Conservation (phyloP, 768 basidiomycete genomes). For the Mrakia gelida region DNA sequence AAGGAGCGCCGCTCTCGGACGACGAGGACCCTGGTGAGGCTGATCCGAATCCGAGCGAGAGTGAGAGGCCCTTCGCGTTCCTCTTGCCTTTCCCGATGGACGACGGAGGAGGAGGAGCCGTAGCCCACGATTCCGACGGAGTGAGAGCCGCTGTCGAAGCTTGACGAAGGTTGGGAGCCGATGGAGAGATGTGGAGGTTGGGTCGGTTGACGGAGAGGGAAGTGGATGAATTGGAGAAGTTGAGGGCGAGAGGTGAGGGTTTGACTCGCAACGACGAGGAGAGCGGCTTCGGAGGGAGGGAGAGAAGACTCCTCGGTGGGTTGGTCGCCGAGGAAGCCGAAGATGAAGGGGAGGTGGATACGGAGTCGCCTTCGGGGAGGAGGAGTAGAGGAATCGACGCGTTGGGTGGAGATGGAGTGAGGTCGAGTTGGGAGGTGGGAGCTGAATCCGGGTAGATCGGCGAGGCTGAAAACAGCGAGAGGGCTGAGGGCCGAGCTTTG, state of each 20-base stretch:
- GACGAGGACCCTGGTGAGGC: neutral
- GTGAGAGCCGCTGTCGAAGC: conserved; percentile 14
- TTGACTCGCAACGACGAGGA: neutral
- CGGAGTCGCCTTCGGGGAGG: neutral
- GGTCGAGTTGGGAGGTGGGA: neutral
- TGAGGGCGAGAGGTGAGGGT: conserved; percentile 5
- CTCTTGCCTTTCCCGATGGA: neutral
- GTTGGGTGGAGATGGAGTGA: neutral
- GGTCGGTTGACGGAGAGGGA: conserved; percentile 8
- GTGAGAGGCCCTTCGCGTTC: conserved; percentile 26
- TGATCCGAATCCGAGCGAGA: conserved; percentile 19
- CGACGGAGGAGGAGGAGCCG: neutral
- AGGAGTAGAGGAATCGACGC: conserved; percentile 1
- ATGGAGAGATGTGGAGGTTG: conserved; percentile 24
- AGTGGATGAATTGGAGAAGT: conserved; percentile 8
- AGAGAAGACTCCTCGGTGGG: neutral
- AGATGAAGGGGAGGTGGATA: neutral
- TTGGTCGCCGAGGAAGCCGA: neutral
- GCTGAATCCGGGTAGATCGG: neutral
- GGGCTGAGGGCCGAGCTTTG: neutral
- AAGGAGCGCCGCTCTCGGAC: neutral
- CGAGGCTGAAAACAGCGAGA: neutral
- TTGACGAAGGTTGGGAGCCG: conserved; percentile 28
- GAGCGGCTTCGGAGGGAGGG: neutral
- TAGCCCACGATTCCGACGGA: conserved; percentile 9